Evolutionary conservation across 495 filamentous ascomycete genomes (phyloP).

Genomic region (Aspergillus carlsbadensis): DNA sequence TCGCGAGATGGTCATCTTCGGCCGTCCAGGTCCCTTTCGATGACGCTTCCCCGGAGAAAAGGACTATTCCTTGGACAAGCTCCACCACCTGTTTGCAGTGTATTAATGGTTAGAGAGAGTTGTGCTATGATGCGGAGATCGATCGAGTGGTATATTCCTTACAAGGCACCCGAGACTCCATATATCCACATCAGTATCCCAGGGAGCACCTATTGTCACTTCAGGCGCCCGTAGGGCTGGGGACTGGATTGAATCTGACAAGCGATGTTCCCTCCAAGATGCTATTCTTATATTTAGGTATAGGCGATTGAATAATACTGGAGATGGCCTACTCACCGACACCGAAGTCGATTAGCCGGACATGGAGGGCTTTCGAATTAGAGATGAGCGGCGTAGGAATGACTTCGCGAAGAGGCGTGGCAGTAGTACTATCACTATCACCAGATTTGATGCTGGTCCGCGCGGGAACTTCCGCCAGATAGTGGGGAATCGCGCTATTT

Average conservation of each 20-base stretch:
- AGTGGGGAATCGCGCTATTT: conserved; percentile 16
- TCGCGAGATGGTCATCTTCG: conserved; percentile 24
- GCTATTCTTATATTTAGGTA: conserved; percentile 20
- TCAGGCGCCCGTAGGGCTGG: conserved; percentile 43
- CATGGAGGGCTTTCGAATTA: conserved; percentile 18
- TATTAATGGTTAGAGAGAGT: background rate
- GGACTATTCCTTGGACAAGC: conserved; percentile 25
- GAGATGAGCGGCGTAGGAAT: conserved; percentile 26
- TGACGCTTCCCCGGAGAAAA: conserved; percentile 23
- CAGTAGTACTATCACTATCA: too few relatives aligned
- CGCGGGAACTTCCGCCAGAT: conserved; percentile 21
- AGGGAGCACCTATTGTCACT: conserved; percentile 43
- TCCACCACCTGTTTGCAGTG: conserved; percentile 21
- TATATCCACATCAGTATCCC: conserved; percentile 42
- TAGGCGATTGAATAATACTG: conserved; percentile 7
- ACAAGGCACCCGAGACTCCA: conserved; percentile 49
- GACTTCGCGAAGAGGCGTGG: conserved; percentile 24
- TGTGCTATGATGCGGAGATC: background rate
- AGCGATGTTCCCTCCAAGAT: conserved; percentile 30
- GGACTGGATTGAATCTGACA: conserved; percentile 42
- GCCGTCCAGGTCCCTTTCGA: conserved; percentile 20
- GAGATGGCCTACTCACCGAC: conserved; percentile 23
- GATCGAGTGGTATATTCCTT: conserved; percentile 14
- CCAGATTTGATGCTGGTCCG: conserved; percentile 6
- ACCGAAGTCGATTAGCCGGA: conserved; percentile 32